Evolutionary conservation across 2,329 filamentous ascomycete genomes (phyloP), one percentile per base, ranked within the genome.

Genomic region (Pestalotiopsis sp.): DNA sequence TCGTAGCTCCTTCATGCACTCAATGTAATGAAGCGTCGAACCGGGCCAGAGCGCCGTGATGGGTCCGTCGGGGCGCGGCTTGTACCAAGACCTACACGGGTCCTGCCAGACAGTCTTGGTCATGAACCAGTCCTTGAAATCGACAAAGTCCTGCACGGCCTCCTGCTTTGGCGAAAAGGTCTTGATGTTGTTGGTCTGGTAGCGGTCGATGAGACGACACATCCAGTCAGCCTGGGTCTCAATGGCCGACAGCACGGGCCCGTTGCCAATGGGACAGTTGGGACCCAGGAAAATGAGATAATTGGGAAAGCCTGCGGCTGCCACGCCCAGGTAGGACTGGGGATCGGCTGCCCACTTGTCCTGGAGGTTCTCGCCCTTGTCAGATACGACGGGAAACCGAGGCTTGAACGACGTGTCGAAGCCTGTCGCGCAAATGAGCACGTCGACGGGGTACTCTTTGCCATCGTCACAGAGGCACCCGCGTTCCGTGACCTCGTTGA

Each of bases 321-420:
- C 84, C 9, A 85, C 84, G 17, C 85, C 85, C 52, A 85, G 80
- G 72, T 89, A 90, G 0, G 86, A 85, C 72, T 87, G 83, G 0
- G 86, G 79, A 0, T 83, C 80, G 61, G 84, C 80, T 2, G 84
- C 80, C 86, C 87, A 89, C 0, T 83, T 76, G 52, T 87, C 80
- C 31, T 85, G 80, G 13, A 89, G 75, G 49, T 81, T 79, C 61
- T 82, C 81, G 13, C 84, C 84, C 1, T 77, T 74, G 64, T 79
- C 80, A 1, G 87, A 87, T 4, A 79, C 78, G 2, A 89, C 81
- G 13, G 81, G 80, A 31, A 89, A 77, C 2, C 68, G 59, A 1
- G 74, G 75, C 1, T 64, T 59, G 49, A 72, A 75, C 11, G 66
- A 66, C 2, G 69, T 71, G 68, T 76, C 69, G 56, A 76, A 78